A percentile compares a stretch with the other conserved stretches of the same genome.
Evolutionary conservation across 805 yeast genomes (phyloP).

Genomic region (Metschnikowia kofuensis): DNA sequence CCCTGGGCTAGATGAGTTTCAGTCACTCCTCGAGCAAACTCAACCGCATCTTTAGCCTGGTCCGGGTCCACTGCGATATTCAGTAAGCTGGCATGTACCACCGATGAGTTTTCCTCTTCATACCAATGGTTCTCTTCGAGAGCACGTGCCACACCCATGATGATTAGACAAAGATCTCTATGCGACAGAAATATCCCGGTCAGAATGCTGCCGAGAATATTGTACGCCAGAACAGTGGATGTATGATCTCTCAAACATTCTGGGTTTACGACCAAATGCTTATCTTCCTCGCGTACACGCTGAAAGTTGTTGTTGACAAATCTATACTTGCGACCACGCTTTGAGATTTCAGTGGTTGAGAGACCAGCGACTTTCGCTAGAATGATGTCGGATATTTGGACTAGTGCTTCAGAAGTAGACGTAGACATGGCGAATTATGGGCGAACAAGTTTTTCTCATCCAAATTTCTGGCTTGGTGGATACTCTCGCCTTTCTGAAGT

Average conservation of each 20-base stretch:
- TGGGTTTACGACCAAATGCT: slow-evolving; percentile 42
- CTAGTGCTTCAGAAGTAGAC: slow-evolving; percentile 31
- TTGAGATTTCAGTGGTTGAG: slow-evolving; percentile 34
- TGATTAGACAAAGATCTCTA: slow-evolving; percentile 44
- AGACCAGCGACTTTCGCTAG: slow-evolving; percentile 33
- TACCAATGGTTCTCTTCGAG: slow-evolving; percentile 50
- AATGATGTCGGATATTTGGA: slow-evolving; percentile 34
- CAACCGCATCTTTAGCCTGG: slow-evolving; percentile 18
- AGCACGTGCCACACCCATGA: slow-evolving; percentile 49
- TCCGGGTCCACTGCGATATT: slow-evolving; percentile 28
- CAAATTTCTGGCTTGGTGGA: no score
- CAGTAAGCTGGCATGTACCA: slow-evolving; percentile 34
- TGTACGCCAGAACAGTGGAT: slow-evolving; percentile 43
- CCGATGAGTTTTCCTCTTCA: slow-evolving; percentile 43
- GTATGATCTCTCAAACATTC: slow-evolving; percentile 27
- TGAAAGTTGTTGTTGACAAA: slow-evolving; percentile 48
- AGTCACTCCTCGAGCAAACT: slow-evolving; percentile 23
- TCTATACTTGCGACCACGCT: slow-evolving; percentile 48
- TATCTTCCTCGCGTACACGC: slow-evolving; percentile 47
- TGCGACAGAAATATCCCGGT: slow-evolving; percentile 30
- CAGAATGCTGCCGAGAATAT: slow-evolving; percentile 35
- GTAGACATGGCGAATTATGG: neutral
- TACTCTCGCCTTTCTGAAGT: no score
- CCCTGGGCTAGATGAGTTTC: slow-evolving; percentile 42
- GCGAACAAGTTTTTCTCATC: neutral